Conservation (phyloP, 2,329 filamentous ascomycete genomes). For the Pyrenochaeta sp. region DNA sequence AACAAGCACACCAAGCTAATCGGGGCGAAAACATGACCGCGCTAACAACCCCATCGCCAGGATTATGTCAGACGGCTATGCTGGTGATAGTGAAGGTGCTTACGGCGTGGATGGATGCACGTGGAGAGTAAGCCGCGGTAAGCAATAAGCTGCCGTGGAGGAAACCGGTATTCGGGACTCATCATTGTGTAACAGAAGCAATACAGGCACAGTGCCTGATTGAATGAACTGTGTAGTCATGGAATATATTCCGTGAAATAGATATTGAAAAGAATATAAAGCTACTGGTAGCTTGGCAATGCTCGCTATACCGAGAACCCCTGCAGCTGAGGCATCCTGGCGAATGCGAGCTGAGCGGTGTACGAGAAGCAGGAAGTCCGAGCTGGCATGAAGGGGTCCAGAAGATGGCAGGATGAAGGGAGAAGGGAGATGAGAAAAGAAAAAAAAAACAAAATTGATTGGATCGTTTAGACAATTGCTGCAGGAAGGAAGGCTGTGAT, state of each 20-base stretch:
- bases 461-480: constrained; percentile 4
- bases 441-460: constrained; percentile 22
- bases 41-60: constrained; percentile 5
- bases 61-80: constrained; percentile 30
- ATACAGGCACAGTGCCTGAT: neutral
- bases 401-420: constrained; percentile 10
- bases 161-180: constrained; percentile 26
- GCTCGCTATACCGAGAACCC: neutral
- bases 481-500: constrained; percentile 17
- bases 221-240: neutral
- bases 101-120: constrained; percentile 20
- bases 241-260: neutral
- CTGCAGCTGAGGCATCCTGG: constrained; percentile 5
- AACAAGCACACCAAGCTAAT: constrained; percentile 26
- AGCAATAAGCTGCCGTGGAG: constrained; percentile 24
- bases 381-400: neutral
- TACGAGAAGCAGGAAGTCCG: constrained; percentile 2
- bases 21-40: neutral
- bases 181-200: constrained; percentile 3
- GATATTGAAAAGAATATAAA: constrained; percentile 5
- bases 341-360: constrained; percentile 5
- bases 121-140: constrained; percentile 37
- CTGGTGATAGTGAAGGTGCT: constrained; percentile 12
- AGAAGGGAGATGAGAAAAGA: too few relatives aligned
- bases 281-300: neutral